Conservation (phyloP, 2,329 filamentous ascomycete species). For the Ophiostoma populinum region DNA sequence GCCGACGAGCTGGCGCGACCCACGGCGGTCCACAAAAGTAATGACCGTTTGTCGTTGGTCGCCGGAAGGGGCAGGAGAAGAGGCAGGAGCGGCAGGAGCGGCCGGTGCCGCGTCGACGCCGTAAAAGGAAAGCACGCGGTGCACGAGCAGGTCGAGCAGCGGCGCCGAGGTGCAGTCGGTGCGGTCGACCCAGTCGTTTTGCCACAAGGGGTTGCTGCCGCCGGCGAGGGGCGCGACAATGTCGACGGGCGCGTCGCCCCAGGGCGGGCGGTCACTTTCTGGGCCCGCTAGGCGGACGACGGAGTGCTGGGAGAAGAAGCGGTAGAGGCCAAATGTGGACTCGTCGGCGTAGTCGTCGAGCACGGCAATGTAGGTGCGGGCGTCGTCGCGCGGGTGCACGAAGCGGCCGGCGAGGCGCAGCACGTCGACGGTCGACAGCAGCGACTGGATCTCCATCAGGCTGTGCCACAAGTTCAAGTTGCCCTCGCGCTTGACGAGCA, state of each 20-base stretch:
- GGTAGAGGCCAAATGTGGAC: slow-evolving; percentile 21
- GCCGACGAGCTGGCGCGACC: slow-evolving; percentile 17
- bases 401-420: slow-evolving; percentile 7
- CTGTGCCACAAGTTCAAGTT: slow-evolving; percentile 10
- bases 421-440: slow-evolving; percentile 10
- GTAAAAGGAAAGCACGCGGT: slow-evolving; percentile 17
- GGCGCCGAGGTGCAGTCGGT: slow-evolving; percentile 16
- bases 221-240: slow-evolving; percentile 24
- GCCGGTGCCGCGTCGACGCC: neutral
- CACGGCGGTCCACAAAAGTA: slow-evolving; percentile 20
- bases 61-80: too few species aligned
- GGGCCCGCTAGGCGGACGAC: slow-evolving; percentile 15
- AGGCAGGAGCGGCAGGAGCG: neutral
- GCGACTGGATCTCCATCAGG: slow-evolving; percentile 12
- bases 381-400: slow-evolving; percentile 5
- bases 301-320: slow-evolving; percentile 17
- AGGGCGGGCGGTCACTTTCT: too few species aligned
- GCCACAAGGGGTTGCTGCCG: slow-evolving; percentile 25
- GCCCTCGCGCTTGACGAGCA: slow-evolving; percentile 11
- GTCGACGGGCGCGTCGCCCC: slow-evolving; percentile 10
- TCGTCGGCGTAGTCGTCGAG: slow-evolving; percentile 20
- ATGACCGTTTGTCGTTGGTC: slow-evolving; percentile 12
- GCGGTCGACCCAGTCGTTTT: slow-evolving; percentile 20
- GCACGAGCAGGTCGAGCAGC: slow-evolving; percentile 17
- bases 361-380: slow-evolving; percentile 14